Base-by-base conservation (phyloP, 2,329 filamentous ascomycete genomes). In the Fusarium lyarnte region DNA sequence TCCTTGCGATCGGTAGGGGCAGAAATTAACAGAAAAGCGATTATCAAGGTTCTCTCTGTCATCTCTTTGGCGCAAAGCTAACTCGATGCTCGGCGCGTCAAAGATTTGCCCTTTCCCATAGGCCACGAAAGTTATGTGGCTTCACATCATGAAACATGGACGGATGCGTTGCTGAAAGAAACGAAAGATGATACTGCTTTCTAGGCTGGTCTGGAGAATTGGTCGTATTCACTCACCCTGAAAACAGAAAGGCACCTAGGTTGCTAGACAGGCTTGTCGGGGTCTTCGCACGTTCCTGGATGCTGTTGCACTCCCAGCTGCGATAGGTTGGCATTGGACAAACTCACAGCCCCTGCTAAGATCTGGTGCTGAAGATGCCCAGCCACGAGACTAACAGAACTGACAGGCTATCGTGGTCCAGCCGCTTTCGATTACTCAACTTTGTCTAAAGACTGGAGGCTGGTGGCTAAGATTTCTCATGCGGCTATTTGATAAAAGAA, bases 341-440 rank as follows among this genome's bases (percentile, higher is more conserved):
- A 33, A 41, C 38, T 17, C 39, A 41, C 31, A 42, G 52, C 39
- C 54, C 49, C 46, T 42, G 35, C 61, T 41, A 60, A 52, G 53
- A 61, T 55, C 31, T 70, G 51, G 27, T 58, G n/a, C 45, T 58
- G 46, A 41, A 29, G 35, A 61, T 63, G 46, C 60, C 59, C 55
- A 70, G 58, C 73, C 70, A 69, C 71, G n/a, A 61, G 45, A 59
- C 46, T 66, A 58, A 63, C 36, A 39, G 66, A 52, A 63, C 62
- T 63, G 55, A 57, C 59, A 67, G 46, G 31, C 29, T 38, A 38
- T 33, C n/a, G 54, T 49, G 31, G 42, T 45, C 51, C 63, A 58
- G 63, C 49, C 42, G 51, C 66, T 27, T 67, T 53, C 65, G 59
- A 62, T 64, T 51, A 42, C 39, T 54, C 39, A 42, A 45, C 29